Evolutionary conservation across 176 grass and related monocot species (phyloP), one percentile per base, ranked within the genome.

Genomic region (Themeda triandra): DNA sequence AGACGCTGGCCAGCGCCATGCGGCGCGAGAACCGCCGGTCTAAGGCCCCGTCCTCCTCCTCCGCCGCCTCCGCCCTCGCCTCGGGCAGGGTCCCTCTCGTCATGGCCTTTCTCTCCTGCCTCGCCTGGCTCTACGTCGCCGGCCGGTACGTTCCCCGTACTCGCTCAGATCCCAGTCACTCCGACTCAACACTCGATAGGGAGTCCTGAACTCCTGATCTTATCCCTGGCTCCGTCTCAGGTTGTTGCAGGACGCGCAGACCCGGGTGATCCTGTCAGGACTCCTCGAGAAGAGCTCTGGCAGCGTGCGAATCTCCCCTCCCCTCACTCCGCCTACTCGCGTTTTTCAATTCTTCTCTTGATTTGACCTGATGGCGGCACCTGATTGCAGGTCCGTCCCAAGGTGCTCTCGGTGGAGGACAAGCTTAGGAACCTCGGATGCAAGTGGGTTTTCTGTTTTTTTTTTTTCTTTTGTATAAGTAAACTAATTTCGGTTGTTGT

Each of bases 111-210:
- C 89, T 99, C 71, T 96, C 96, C 62, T 99, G 96, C 84, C 90
- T 99, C 58, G 93, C 96, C 33, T 99, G 96, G 93, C 91, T 99
- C 75, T 99, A 99, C 80, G 71, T 99, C 77, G 96, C 96, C 39
- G 96, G 96, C 44, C 80, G 93, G 91, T 96, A 69, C 60, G 82
- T 37, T 17, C 10, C 7, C 29, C 10, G 12, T 8, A 7, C 49
- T 8, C 31, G 53, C 80, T 74, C 63, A 82, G 77, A 90, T 82
- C 79, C 45, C 36, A 3, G 6, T n/a, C 12, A 17, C 69, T 27
- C 12, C 13, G 46, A 36, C 12, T 65, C 23, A 23, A 10, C 66
- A 1, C 23, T 21, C 21, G 0, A 12, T 8, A 1, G 4, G 11
- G 6, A 15, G 6, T 11, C 10, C 54, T n/a, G n/a, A n/a, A n/a